These are phyloP conservation scores for Juncus effusus DNA, from an alignment of 176 grass and related monocot species.

Conservation along the genomic window DNA sequence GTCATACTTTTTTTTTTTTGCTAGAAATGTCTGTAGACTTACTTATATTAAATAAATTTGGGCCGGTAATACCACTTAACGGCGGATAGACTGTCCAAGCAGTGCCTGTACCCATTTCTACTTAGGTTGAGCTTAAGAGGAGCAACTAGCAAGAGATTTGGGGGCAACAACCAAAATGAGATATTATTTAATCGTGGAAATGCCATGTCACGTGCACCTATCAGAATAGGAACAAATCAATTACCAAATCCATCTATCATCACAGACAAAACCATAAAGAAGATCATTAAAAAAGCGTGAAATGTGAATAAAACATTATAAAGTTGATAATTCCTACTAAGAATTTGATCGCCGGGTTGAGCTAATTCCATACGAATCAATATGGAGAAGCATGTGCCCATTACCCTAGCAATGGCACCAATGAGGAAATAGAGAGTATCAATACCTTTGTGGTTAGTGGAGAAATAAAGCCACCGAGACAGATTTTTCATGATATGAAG, in stretches of 20 bases:
- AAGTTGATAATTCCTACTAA: slow-evolving; percentile 32
- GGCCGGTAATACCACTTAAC: slow-evolving; percentile 17
- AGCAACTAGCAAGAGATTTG: slow-evolving; percentile 22
- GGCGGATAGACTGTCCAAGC: slow-evolving; percentile 27
- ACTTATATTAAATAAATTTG: too few species aligned
- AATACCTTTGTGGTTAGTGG: too few species aligned
- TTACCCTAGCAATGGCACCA: too few species aligned
- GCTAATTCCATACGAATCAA: slow-evolving; percentile 26
- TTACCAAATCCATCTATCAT: slow-evolving; percentile 21
- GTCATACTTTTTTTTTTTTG: too few species aligned
- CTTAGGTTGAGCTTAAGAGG: slow-evolving; percentile 26
- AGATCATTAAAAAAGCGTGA: slow-evolving; percentile 32
- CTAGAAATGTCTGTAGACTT: too few species aligned
- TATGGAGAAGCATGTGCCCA: background rate
- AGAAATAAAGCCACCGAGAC: too few species aligned
- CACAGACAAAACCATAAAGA: slow-evolving; percentile 6
- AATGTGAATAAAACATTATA: slow-evolving; percentile 27
- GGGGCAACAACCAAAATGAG: slow-evolving; percentile 27
- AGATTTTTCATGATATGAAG: too few species aligned
- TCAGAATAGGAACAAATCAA: slow-evolving; percentile 11
- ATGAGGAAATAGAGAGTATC: too few species aligned
- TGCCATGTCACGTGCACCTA: slow-evolving; percentile 29
- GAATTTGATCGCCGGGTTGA: slow-evolving; percentile 24
- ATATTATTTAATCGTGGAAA: slow-evolving; percentile 36
- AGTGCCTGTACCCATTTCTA: slow-evolving; percentile 22